phyloP scores from a whole-genome alignment of 2,329 filamentous ascomycete genomes.

The Diaporthe australafricana region DNA sequence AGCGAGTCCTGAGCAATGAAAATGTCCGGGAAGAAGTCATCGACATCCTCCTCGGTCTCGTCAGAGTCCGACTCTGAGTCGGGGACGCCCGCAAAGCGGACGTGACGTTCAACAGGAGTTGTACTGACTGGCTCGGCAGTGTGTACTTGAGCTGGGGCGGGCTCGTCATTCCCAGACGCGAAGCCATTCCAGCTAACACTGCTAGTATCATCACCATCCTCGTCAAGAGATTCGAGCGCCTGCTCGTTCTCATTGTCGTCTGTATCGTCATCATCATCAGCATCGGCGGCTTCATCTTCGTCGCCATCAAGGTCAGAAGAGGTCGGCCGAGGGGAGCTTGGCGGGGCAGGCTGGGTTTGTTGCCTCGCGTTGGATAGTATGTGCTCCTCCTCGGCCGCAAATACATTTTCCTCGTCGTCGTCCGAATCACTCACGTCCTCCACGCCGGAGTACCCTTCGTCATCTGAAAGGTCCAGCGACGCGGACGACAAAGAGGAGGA shows the following conservation, averaged over 20 bases:
- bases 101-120: slow-evolving; percentile 66
- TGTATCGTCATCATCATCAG: slow-evolving; percentile 50
- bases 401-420: slow-evolving; percentile 81
- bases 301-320: slow-evolving; percentile 46
- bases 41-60: slow-evolving; percentile 70
- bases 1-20: slow-evolving; percentile 81
- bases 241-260: slow-evolving; percentile 53
- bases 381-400: slow-evolving; percentile 81
- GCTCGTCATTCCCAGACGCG: slow-evolving; percentile 49
- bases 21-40: slow-evolving; percentile 80
- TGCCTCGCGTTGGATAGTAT: slow-evolving; percentile 66
- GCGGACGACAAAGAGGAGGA: slow-evolving; percentile 66
- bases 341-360: slow-evolving; percentile 50
- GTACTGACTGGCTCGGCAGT: slow-evolving; percentile 29
- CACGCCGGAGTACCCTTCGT: slow-evolving; percentile 79
- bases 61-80: slow-evolving; percentile 73
- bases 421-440: slow-evolving; percentile 83
- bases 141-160: slow-evolving; percentile 10
- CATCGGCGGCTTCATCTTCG: slow-evolving; percentile 47
- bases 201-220: slow-evolving; percentile 51
- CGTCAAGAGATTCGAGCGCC: slow-evolving; percentile 51
- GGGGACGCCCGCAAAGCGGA: slow-evolving; percentile 78
- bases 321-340: slow-evolving; percentile 63
- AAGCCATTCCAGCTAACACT: slow-evolving; percentile 61
- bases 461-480: slow-evolving; percentile 71